Evolutionary conservation across 2,329 filamentous ascomycete genomes (phyloP).

Genomic region (Graphiopsis chlorocephala): DNA sequence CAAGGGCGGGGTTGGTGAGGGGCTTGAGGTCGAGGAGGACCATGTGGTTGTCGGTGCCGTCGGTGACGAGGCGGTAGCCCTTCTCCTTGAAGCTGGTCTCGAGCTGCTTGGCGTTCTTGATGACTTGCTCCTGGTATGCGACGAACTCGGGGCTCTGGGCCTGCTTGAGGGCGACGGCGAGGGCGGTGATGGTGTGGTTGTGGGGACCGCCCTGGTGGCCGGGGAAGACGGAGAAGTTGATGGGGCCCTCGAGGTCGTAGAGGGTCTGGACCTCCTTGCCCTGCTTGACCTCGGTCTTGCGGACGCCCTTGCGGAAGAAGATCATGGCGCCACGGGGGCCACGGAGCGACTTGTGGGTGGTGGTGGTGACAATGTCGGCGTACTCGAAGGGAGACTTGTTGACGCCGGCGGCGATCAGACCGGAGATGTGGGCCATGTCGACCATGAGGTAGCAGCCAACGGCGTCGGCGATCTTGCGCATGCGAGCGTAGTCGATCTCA

Average conservation of each 20-base stretch:
- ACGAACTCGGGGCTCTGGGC: conserved; percentile 87
- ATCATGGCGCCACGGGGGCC: conserved; percentile 99
- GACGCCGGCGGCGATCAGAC: conserved; percentile 86
- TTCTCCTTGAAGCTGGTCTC: conserved; percentile 74
- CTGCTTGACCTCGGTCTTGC: conserved; percentile 83
- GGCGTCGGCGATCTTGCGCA: conserved; percentile 92
- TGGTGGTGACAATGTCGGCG: conserved; percentile 96
- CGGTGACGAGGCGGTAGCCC: conserved; percentile 90
- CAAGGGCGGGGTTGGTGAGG: conserved; percentile 59
- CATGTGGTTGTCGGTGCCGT: conserved; percentile 97
- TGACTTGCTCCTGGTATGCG: conserved; percentile 87
- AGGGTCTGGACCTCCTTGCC: conserved; percentile 71
- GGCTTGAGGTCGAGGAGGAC: conserved; percentile 92
- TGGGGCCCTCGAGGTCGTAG: conserved; percentile 92
- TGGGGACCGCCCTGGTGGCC: conserved; percentile 98
- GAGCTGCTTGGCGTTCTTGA: conserved; percentile 89
- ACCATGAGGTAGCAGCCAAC: conserved; percentile 93
- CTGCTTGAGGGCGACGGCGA: conserved; percentile 93
- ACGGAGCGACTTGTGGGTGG: conserved; percentile 97
- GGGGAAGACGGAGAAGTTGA: conserved; percentile 99
- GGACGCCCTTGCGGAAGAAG: conserved; percentile 97
- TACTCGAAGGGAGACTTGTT: conserved; percentile 90
- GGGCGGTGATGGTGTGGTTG: conserved; percentile 98
- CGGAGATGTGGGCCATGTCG: conserved; percentile 98
- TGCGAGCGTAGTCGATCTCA: conserved; percentile 91